Evolutionary conservation across 2,329 filamentous ascomycete species (phyloP).

Genomic region (Fusarium begoniae): DNA sequence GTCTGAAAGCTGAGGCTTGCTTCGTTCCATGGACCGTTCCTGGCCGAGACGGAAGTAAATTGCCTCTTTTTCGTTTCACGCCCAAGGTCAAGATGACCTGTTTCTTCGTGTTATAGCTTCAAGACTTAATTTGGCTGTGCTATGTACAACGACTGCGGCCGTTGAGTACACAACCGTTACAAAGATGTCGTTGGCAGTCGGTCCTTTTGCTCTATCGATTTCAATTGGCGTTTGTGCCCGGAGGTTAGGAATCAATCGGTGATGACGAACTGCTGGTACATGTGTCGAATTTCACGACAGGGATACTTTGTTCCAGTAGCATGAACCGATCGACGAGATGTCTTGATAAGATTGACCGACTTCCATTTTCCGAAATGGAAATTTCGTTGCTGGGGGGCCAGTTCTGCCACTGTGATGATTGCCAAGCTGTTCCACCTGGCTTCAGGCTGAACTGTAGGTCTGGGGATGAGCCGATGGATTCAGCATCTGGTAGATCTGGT

Average conservation of each 20-base stretch:
- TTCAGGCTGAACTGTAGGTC: constrained; percentile 21
- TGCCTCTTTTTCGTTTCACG: constrained; percentile 19
- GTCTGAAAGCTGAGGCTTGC: constrained; percentile 5
- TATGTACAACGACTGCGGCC: neutral
- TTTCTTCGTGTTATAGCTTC: constrained; percentile 21
- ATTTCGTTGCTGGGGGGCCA: neutral
- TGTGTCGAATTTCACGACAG: neutral
- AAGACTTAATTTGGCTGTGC: constrained; percentile 8
- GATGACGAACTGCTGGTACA: neutral
- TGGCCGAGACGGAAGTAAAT: neutral
- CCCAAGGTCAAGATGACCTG: constrained; percentile 19
- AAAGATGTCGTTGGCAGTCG: neutral
- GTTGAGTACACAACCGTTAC: constrained; percentile 15
- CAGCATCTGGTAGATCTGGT: constrained; percentile 7
- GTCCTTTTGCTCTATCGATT: neutral
- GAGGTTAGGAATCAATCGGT: neutral
- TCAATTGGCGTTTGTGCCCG: neutral
- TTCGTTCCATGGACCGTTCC: neutral
- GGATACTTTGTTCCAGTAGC: constrained; percentile 7
- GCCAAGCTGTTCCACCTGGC: neutral
- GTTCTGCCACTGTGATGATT: constrained; percentile 3
- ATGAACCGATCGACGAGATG: neutral
- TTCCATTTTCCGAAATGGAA: constrained; percentile 22
- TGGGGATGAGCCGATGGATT: neutral
- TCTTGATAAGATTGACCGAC: constrained; percentile 4